These are phyloP conservation scores for Cladophialophora chaetospira DNA, from an alignment of 2,329 filamentous ascomycete genomes.

Conservation along the genomic window DNA sequence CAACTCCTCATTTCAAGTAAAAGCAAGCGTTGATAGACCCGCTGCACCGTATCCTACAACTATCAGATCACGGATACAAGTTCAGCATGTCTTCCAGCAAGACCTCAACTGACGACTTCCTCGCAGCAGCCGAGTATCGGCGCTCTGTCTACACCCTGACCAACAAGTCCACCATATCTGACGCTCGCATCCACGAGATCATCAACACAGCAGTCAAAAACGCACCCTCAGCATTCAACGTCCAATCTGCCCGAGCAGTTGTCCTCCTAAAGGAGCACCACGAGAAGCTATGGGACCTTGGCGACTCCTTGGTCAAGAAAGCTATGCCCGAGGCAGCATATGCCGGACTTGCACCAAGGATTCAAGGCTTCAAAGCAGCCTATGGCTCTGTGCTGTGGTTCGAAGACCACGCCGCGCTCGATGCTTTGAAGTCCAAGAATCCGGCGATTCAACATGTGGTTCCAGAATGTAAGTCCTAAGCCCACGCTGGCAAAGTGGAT, in stretches of 20 bases:
- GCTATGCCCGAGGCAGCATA: conserved; percentile 15
- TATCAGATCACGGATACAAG: too few relatives aligned
- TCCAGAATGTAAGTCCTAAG: not conserved
- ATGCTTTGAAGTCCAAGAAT: conserved; percentile 58
- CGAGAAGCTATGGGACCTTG: conserved; percentile 81
- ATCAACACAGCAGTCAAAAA: conserved; percentile 1
- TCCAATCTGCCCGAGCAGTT: conserved; percentile 75
- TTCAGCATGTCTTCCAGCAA: not conserved
- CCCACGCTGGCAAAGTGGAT: not conserved
- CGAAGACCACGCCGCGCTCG: conserved; percentile 70
- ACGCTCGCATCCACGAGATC: conserved; percentile 8
- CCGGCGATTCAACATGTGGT: not conserved
- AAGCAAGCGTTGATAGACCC: too few relatives aligned
- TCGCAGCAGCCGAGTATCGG: not conserved
- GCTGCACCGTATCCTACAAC: too few relatives aligned
- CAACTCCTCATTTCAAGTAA: too few relatives aligned
- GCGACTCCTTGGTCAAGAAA: conserved; percentile 35
- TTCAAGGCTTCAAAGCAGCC: conserved; percentile 46
- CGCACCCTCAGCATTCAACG: conserved; percentile 79
- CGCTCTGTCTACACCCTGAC: conserved; percentile 16
- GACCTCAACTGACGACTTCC: not conserved
- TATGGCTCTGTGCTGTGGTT: conserved; percentile 88
- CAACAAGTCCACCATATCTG: conserved; percentile 21
- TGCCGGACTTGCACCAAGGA: not conserved
- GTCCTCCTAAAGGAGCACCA: conserved; percentile 80